Conservation (phyloP, 805 yeast genomes). For the Saturnispora diversa region DNA sequence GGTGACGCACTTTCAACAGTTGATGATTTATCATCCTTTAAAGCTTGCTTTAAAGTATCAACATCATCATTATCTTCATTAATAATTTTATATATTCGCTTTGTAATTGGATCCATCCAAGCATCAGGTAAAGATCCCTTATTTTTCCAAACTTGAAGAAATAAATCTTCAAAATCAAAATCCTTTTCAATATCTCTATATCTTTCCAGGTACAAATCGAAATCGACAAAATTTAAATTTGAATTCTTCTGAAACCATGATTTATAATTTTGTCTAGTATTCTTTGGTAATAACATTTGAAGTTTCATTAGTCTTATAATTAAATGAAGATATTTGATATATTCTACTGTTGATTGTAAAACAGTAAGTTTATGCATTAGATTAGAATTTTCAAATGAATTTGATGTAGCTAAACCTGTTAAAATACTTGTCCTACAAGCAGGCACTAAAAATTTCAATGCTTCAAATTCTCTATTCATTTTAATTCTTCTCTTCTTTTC, state of each 20-base stretch:
- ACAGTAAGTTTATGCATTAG: constrained; percentile 72
- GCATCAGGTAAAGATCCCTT: constrained; percentile 21
- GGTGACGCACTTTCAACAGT: background rate
- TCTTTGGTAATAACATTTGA: constrained; percentile 29
- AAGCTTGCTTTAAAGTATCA: background rate
- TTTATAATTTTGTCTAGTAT: constrained; percentile 19
- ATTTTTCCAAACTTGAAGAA: constrained; percentile 25
- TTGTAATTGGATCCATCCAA: constrained; percentile 24
- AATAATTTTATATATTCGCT: constrained; percentile 15
- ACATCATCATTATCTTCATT: constrained; percentile 1
- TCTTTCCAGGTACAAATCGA: constrained; percentile 50
- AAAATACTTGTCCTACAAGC: constrained; percentile 54
- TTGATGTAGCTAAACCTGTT: constrained; percentile 22
- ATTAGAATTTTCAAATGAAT: constrained; percentile 26
- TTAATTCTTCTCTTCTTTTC: constrained; percentile 73
- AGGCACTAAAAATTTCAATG: constrained; percentile 67
- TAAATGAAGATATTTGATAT: constrained; percentile 61
- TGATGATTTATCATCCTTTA: background rate
- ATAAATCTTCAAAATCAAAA: constrained; percentile 40
- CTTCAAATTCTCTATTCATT: constrained; percentile 78
- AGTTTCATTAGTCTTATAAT: constrained; percentile 44
- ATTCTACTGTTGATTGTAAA: constrained; percentile 75
- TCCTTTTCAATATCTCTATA: constrained; percentile 54
- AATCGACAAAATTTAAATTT: constrained; percentile 39
- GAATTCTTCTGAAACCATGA: constrained; percentile 32